phyloP scores from a whole-genome alignment of 257 asterid genomes.

The Eucommia ulmoides region DNA sequence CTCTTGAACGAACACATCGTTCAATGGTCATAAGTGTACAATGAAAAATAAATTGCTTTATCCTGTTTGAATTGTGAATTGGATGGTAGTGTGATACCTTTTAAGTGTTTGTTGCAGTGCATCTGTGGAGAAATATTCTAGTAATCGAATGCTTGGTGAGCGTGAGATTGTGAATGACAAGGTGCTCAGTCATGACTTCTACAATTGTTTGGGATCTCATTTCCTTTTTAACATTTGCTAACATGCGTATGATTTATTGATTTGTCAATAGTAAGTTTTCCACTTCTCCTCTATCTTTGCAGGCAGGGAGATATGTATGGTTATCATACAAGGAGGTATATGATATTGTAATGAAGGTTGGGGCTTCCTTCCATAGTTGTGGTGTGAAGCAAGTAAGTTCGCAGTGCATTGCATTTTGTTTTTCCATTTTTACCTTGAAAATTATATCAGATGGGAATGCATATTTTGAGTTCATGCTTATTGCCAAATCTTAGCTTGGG shows the following conservation, averaged over 20 bases:
- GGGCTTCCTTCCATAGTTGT: conserved; percentile 46
- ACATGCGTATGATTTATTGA: neutral
- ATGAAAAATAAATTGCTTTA: too few relatives aligned
- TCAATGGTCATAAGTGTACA: too few relatives aligned
- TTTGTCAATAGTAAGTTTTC: neutral
- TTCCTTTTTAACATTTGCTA: neutral
- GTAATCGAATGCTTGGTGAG: conserved; percentile 71
- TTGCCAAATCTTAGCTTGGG: neutral
- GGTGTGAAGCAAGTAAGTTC: conserved; percentile 41
- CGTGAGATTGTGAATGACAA: conserved; percentile 48
- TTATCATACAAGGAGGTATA: conserved; percentile 51
- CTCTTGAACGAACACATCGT: too few relatives aligned
- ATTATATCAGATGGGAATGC: too few relatives aligned
- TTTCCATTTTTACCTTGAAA: too few relatives aligned
- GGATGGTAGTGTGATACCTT: neutral
- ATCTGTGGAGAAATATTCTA: conserved; percentile 40
- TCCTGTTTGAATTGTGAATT: too few relatives aligned
- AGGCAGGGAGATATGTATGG: conserved; percentile 69
- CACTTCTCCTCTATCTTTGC: conserved; percentile 7
- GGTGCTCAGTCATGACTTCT: conserved; percentile 16
- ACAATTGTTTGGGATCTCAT: neutral
- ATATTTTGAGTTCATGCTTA: neutral
- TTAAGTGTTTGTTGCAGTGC: conserved; percentile 24
- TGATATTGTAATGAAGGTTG: conserved; percentile 43
- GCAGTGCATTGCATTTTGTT: too few relatives aligned